These are phyloP conservation scores for Chytriomyces hyalinus DNA, from an alignment of 192 early-diverging fungal genomes.

Conservation along the genomic window DNA sequence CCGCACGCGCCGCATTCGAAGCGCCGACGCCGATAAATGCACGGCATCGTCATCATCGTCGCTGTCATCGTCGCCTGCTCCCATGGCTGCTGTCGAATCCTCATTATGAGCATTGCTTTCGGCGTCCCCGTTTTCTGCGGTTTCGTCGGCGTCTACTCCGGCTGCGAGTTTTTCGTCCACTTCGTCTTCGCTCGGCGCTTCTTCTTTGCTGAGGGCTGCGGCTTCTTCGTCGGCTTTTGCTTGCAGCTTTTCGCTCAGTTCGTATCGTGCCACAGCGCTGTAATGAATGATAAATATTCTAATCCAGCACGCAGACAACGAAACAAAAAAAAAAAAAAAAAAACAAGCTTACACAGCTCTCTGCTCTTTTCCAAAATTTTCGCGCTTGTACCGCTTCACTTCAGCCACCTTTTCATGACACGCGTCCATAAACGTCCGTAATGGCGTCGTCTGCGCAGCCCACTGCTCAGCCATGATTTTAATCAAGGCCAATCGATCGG, in stretches of 20 bases:
- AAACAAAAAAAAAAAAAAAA: slow-evolving; percentile 8
- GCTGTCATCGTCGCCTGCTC: not conserved
- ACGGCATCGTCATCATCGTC: not conserved
- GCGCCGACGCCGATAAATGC: slow-evolving; percentile 22
- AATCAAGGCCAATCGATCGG: slow-evolving; percentile 1
- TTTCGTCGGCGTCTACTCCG: not conserved
- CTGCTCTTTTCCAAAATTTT: slow-evolving; percentile 29
- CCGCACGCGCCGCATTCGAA: slow-evolving; percentile 19
- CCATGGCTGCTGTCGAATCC: not conserved
- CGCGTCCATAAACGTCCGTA: slow-evolving; percentile 5
- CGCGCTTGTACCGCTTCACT: slow-evolving; percentile 28
- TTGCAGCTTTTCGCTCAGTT: slow-evolving; percentile 27
- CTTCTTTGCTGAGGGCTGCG: not conserved
- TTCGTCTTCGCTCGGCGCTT: not conserved
- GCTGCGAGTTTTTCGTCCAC: slow-evolving; percentile 28
- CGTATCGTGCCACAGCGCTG: slow-evolving; percentile 18
- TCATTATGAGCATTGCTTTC: not conserved
- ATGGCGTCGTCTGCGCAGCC: not conserved
- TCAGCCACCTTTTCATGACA: slow-evolving; percentile 30
- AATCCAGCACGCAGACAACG: not conserved
- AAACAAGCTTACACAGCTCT: slow-evolving; percentile 27
- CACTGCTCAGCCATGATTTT: slow-evolving; percentile 16
- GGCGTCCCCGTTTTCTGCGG: slow-evolving; percentile 5
- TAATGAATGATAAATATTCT: not conserved
- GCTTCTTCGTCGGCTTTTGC: not conserved